Base-by-base conservation (phyloP, 2,329 filamentous ascomycete genomes). In the Sporothrix euskadiensis region DNA sequence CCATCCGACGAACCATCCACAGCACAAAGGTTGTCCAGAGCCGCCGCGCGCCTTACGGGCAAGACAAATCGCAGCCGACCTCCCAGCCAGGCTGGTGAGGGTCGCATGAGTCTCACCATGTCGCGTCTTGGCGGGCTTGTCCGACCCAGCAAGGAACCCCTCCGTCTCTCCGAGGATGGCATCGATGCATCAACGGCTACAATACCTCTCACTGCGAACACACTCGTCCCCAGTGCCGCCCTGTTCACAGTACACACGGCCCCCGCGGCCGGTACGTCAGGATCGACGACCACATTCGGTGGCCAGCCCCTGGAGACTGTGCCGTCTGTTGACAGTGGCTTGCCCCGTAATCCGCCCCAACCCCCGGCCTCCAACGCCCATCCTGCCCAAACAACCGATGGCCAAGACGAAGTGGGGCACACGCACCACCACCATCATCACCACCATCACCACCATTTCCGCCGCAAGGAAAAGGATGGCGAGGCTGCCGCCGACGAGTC, bases 51-150 rank as follows among this genome's bases (percentile, higher is more conserved):
- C 65, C 88, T 90, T 75, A 81, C 85, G 30, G 78, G 73, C 74
- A 80, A 79, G 71, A 77, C 75, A 76, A 81, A 80, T 66, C 84
- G 85, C 76, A 89, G 88, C 76, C 85, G 89, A 14, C 87, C 89
- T 4, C 82, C 81, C 22, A 90, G 89, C 77, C 88, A 90, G 76
- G 85, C 83, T 0, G 87, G 88, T 39, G 89, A 90, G 76, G 84
- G 84, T 19, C 84, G 89, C 4, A 85, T 89, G 73, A 89, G 87
- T 77, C 81, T 86, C 22, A 87, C 86, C 2, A 88, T 90, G 79
- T 85, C 84, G 19, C 85, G 87, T n/a, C 80, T 89, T 4, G 85
- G 85, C 10, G 84, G 85, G 0, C 82, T 88, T 7, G 84, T 85
- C 77, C 85, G 84, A 69, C 77, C 83, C 9, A 88, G 85, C 80